Evolutionary conservation across 768 basidiomycete species (phyloP), one percentile per base, ranked within the genome.

Genomic region (Lactarius pseudohatsudake): DNA sequence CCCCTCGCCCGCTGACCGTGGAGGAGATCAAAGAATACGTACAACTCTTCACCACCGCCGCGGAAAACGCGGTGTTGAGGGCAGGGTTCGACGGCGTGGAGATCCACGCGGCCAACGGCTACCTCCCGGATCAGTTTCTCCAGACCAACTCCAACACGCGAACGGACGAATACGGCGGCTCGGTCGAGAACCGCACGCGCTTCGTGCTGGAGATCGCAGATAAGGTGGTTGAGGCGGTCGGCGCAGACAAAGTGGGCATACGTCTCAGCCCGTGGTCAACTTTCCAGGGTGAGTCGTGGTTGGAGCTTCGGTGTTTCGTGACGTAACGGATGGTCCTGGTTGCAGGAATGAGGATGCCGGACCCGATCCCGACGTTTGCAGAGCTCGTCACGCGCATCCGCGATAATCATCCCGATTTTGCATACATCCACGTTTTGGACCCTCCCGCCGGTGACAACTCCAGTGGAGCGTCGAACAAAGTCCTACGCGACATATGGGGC

Each of bases 21-120:
- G 73, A 71, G 0, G 86, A 86, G 57, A 83, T 88, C 59, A 71
- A 76, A 47, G 82, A 86, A 62, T 83, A 84, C 62, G 73, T 83
- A n/a, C 38, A 76, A n/a, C 75, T 82, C 15, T 90, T 82, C 69
- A 83, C 79, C 5, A 75, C 79, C 13, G 65, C 65, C 11, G 65
- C 68, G 0, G 30, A 32, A 59, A 40, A 71, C 71, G 74, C 50
- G 7, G 71, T 80, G 41, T 67, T 74, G 55, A 22, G 57, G 11
- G 81, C 73, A 0, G 74, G 74, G 6, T 69, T 75, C 57, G 75
- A 75, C 55, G 75, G 73, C 3, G 73, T 76, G 32, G 73, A 76
- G 66, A 70, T 77, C 10, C 74, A 77, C 41, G 64, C 63, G 0
- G 75, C 74, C 16, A 72, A 72, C 58, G 76, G 75, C 2, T 75